Evolutionary conservation across 805 yeast species (phyloP).

Genomic region (Ogataea nakhonphanomensis): DNA sequence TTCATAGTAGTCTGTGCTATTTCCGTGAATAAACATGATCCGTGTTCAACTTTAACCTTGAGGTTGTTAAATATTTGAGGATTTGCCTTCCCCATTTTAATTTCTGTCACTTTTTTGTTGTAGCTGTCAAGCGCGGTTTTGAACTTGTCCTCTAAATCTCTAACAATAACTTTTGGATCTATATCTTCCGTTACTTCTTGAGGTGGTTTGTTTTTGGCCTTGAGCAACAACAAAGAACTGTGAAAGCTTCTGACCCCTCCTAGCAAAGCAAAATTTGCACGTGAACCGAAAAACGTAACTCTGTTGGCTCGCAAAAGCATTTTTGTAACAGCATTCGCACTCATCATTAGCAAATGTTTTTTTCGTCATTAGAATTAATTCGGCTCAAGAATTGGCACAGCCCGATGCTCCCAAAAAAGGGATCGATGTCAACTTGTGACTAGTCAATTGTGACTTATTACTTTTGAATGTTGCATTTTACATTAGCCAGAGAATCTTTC

Average conservation of each 20-base stretch:
- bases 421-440: neutral
- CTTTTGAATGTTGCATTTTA: slow-evolving; percentile 2
- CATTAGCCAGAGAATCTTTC: neutral
- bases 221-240: neutral
- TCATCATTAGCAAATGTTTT: neutral
- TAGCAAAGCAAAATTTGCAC: no score
- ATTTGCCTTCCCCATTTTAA: slow-evolving; percentile 67
- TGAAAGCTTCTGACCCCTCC: neutral
- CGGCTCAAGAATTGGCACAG: neutral
- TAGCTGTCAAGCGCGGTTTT: slow-evolving; percentile 49
- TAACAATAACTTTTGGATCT: slow-evolving; percentile 33
- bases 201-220: slow-evolving; percentile 10
- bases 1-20: slow-evolving; percentile 70
- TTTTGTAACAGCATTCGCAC: neutral
- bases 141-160: slow-evolving; percentile 41
- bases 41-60: slow-evolving; percentile 45
- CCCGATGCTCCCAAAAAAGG: slow-evolving; percentile 7
- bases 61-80: slow-evolving; percentile 64
- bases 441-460: slow-evolving; percentile 1
- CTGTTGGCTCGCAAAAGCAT: no score
- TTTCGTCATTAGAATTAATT: no score
- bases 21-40: slow-evolving; percentile 47
- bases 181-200: slow-evolving; percentile 15
- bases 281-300: no score
- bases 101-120: slow-evolving; percentile 53